Base-by-base conservation (phyloP, 2,329 filamentous ascomycete species). In the Diplodia scrobiculata region DNA sequence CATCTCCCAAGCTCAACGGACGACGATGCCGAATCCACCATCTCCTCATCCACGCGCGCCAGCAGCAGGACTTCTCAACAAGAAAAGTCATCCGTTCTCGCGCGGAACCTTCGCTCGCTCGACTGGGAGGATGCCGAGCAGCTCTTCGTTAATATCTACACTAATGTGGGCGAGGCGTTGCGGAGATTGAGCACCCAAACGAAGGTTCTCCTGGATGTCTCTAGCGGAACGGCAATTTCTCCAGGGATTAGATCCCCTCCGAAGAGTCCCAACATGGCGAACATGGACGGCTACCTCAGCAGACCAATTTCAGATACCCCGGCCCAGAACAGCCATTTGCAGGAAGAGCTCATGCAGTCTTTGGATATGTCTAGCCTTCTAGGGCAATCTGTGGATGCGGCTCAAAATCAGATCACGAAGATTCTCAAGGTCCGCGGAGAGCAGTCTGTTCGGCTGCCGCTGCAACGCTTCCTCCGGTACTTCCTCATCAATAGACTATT, bases 121-220 rank as follows among this genome's bases (percentile, higher is more conserved):
- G 92, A 96, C 64, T 82, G 91, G 1, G 87, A 89, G 66, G 92
- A 96, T 77, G 91, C 92, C 0, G 94, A 98, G 77, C 86, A 88
- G 6, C 85, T 98, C 71, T 84, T 98, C 14, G 82, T 87, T 34
- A 91, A 87, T 66, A 90, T 96, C 17, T 99, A 98, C 73, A 89
- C 92, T 19, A 88, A 90, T 38, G 89, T 97, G 9, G 90, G 94
- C 3, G 95, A 99, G 79, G 91, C 91, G 3, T 77, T 99, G 55
- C 85, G 95, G 66, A 86, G 95, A 72, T 81, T 97, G 7, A 92
- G 91, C 19, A 93, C 92, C 0, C 94, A 98, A 75, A 90, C 95
- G 65, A 99, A 99, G 76, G 88, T 98, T 10, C 79, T 99, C n/a
- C 83, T 99, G 10, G 95, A 99, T 76, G 91, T 97, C 21, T 95